These are phyloP conservation scores for Euphorbia tirucalli DNA, from an alignment of 345 rosid species.

Conservation along the genomic window DNA sequence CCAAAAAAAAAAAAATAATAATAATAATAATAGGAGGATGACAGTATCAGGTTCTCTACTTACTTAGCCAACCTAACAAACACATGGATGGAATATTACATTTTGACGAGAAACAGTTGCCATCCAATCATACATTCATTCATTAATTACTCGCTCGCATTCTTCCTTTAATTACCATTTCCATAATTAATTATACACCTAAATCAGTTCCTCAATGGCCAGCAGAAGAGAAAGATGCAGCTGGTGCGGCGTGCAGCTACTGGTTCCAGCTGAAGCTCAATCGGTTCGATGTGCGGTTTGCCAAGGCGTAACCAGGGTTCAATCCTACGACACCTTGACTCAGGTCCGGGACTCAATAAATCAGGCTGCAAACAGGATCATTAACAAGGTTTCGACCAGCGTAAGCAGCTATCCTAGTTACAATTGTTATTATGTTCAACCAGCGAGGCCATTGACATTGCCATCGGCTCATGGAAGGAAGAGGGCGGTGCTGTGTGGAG, in stretches of 20 bases:
- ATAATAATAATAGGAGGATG: no score
- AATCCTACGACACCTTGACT: slow-evolving; percentile 18
- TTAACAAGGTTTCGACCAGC: slow-evolving; percentile 14
- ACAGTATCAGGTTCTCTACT: slow-evolving; percentile 27
- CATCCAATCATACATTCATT: neutral
- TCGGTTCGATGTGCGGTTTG: slow-evolving; percentile 43
- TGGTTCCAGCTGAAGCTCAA: slow-evolving; percentile 38
- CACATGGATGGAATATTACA: neutral
- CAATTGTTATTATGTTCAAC: slow-evolving; percentile 15
- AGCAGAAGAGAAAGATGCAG: slow-evolving; percentile 47
- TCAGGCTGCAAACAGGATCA: slow-evolving; percentile 20
- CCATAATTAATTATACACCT: neutral
- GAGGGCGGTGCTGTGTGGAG: slow-evolving; percentile 56
- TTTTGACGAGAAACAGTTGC: slow-evolving; percentile 13
- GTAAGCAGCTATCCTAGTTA: slow-evolving; percentile 18
- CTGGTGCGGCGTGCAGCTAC: slow-evolving; percentile 45
- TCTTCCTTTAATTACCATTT: neutral
- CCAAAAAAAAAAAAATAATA: slow-evolving; percentile 7
- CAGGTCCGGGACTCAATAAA: slow-evolving; percentile 18
- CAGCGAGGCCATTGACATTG: slow-evolving; percentile 14
- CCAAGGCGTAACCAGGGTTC: slow-evolving; percentile 37
- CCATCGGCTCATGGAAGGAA: slow-evolving; percentile 37
- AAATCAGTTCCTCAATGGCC: slow-evolving; percentile 26
- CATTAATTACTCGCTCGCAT: neutral
- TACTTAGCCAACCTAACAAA: neutral